phyloP scores from a whole-genome alignment of 2,329 filamentous ascomycete genomes.

The Bipolaris victoriae region DNA sequence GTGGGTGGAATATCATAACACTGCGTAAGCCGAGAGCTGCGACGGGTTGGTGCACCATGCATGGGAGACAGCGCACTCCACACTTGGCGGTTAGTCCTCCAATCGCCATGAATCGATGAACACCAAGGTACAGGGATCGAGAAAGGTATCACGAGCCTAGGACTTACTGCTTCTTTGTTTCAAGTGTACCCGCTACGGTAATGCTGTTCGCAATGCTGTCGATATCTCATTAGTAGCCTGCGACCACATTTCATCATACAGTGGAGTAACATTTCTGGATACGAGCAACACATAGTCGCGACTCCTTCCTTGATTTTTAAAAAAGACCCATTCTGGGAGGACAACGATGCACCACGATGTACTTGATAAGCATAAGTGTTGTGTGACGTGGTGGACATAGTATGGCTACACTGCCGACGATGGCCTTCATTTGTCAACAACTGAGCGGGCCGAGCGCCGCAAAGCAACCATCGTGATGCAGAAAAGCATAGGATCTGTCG shows the following conservation, averaged over 20 bases:
- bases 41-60: slow-evolving; percentile 24
- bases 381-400: slow-evolving; percentile 45
- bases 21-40: slow-evolving; percentile 24
- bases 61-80: slow-evolving; percentile 41
- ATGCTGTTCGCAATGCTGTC: neutral
- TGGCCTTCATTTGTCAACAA: slow-evolving; percentile 29
- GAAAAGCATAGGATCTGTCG: neutral
- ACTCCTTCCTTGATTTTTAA: slow-evolving; percentile 2
- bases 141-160: neutral
- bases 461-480: slow-evolving; percentile 2
- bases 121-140: neutral
- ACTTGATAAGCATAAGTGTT: slow-evolving; percentile 23
- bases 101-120: slow-evolving; percentile 15
- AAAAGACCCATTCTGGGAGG: slow-evolving; percentile 22
- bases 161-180: neutral
- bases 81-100: slow-evolving; percentile 29
- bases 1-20: slow-evolving; percentile 19
- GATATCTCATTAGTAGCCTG: neutral
- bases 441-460: slow-evolving; percentile 12
- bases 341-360: slow-evolving; percentile 26
- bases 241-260: neutral
- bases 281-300: slow-evolving; percentile 32
- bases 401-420: slow-evolving; percentile 33
- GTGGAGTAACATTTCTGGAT: slow-evolving; percentile 2
- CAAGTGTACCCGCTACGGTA: neutral